A percentile compares a stretch with the other conserved stretches of the same genome.
Conservation (phyloP, 208 protist species). For the Leishmania tarentolae region DNA sequence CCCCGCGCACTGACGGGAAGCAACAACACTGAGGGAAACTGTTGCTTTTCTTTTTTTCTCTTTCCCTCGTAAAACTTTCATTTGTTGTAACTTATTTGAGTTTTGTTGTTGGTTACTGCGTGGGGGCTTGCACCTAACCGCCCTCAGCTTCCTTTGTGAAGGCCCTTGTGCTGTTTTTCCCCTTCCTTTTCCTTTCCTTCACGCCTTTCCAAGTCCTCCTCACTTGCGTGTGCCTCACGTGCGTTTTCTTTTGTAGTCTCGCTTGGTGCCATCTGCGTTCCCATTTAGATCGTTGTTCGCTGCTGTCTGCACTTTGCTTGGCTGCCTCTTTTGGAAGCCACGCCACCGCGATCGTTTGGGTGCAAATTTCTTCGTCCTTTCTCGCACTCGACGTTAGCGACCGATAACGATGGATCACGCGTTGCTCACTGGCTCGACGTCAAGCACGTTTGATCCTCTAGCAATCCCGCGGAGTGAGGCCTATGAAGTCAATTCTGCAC, state of each 20-base stretch:
- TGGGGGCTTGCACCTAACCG: background rate
- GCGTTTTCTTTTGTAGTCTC: background rate
- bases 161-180: background rate
- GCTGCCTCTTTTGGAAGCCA: background rate
- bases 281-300: background rate
- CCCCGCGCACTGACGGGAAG: background rate
- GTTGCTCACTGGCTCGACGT: background rate
- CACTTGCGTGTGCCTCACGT: background rate
- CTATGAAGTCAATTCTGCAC: background rate
- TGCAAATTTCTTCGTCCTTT: background rate
- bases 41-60: background rate
- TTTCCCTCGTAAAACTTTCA: background rate
- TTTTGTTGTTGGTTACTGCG: background rate
- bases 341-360: background rate
- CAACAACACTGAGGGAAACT: background rate
- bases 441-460: no score
- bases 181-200: background rate
- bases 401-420: background rate
- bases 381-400: background rate
- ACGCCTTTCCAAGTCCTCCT: background rate
- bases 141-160: background rate
- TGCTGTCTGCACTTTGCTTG: background rate
- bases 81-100: background rate
- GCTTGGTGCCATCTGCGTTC: background rate
- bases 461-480: background rate